phyloP scores from a whole-genome alignment of 257 asterid species.

The Ballota nigra region DNA sequence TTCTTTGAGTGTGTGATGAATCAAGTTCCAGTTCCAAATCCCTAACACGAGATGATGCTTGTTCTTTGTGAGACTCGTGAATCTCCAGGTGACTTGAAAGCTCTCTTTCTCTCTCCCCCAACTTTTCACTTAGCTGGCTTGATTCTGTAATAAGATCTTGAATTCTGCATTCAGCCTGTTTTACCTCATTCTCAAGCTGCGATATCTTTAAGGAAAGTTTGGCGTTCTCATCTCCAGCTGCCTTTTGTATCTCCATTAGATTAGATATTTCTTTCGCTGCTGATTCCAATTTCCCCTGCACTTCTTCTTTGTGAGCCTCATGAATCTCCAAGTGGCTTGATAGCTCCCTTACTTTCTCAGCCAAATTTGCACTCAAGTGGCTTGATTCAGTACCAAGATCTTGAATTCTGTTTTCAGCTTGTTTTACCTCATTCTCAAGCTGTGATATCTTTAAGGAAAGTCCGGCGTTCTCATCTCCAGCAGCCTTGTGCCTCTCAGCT shows the following conservation, averaged over 20 bases:
- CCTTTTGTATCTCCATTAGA: slow-evolving; percentile 26
- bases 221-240: slow-evolving; percentile 42
- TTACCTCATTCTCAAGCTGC: slow-evolving; percentile 40
- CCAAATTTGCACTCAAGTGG: slow-evolving; percentile 33
- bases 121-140: slow-evolving; percentile 37
- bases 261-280: slow-evolving; percentile 27
- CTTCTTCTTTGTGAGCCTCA: slow-evolving; percentile 28
- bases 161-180: slow-evolving; percentile 41
- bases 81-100: slow-evolving; percentile 55
- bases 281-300: slow-evolving; percentile 31
- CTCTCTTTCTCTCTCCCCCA: slow-evolving; percentile 64
- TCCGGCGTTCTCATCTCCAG: slow-evolving; percentile 41
- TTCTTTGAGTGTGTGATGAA: slow-evolving; percentile 48
- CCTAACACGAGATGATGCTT: slow-evolving; percentile 47
- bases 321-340: slow-evolving; percentile 23
- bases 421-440: too few species aligned
- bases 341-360: slow-evolving; percentile 23
- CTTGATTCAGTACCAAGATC: slow-evolving; percentile 40
- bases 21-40: slow-evolving; percentile 71
- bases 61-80: slow-evolving; percentile 72
- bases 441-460: slow-evolving; percentile 32
- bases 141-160: slow-evolving; percentile 47
- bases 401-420: slow-evolving; percentile 43
- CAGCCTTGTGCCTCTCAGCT: slow-evolving; percentile 18
- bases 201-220: slow-evolving; percentile 26